Conservation (phyloP, 2,329 filamentous ascomycete genomes). For the Apiospora sp. region DNA sequence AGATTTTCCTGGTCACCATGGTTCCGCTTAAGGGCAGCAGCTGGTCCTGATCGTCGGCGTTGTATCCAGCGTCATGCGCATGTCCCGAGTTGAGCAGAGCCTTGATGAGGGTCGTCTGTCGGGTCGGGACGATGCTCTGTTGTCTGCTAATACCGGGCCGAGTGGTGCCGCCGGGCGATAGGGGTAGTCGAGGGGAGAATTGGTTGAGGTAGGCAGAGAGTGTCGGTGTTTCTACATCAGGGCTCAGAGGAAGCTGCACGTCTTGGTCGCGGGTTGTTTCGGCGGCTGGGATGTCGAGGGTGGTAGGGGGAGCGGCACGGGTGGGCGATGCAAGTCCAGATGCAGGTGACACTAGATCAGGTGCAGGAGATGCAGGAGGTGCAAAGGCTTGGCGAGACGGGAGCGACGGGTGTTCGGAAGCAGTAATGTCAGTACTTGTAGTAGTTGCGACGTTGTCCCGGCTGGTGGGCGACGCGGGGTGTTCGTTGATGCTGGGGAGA, state of each 20-base stretch:
- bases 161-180: slow-evolving; percentile 34
- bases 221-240: slow-evolving; percentile 30
- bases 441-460: slow-evolving; percentile 2
- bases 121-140: slow-evolving; percentile 55
- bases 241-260: slow-evolving; percentile 24
- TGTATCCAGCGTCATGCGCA: slow-evolving; percentile 47
- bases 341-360: not conserved
- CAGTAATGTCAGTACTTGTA: not conserved
- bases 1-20: slow-evolving; percentile 82
- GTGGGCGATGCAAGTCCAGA: not conserved
- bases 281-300: not conserved
- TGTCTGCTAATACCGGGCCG: slow-evolving; percentile 45
- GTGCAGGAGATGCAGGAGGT: not conserved
- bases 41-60: slow-evolving; percentile 43
- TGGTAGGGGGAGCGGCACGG: not conserved
- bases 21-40: slow-evolving; percentile 50
- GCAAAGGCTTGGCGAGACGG: slow-evolving; percentile 21
- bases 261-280: not conserved
- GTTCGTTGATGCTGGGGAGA: slow-evolving; percentile 46
- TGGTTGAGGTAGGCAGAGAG: slow-evolving; percentile 25
- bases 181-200: slow-evolving; percentile 23
- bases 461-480: slow-evolving; percentile 32
- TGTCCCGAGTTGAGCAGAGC: slow-evolving; percentile 59
- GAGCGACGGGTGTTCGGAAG: not conserved
- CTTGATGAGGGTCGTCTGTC: slow-evolving; percentile 57